Conservation (phyloP, 2,329 filamentous ascomycete species). For the Ceratocystis eucalypticola region DNA sequence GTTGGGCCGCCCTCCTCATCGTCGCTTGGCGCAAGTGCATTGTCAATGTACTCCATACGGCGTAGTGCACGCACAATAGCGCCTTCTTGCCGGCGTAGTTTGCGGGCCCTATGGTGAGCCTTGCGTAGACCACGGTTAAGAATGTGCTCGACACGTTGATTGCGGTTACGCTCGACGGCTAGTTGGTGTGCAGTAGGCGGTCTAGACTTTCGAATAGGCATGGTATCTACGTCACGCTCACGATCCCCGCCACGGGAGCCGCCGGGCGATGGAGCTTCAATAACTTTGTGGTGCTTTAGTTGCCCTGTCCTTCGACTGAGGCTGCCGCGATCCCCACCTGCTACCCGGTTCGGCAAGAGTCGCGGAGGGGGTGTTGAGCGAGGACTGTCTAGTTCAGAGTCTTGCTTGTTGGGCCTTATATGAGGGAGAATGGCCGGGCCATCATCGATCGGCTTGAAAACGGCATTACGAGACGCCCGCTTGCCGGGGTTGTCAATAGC, state of each 20-base stretch:
- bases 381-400: slow-evolving; percentile 35
- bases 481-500: slow-evolving; percentile 50
- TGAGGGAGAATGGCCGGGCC: slow-evolving; percentile 47
- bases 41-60: slow-evolving; percentile 42
- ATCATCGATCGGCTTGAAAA: slow-evolving; percentile 34
- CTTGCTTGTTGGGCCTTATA: slow-evolving; percentile 49
- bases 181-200: slow-evolving; percentile 72
- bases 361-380: slow-evolving; percentile 30
- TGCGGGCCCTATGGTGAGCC: slow-evolving; percentile 50
- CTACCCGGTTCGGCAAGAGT: slow-evolving; percentile 21
- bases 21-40: slow-evolving; percentile 50
- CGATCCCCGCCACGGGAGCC: slow-evolving; percentile 41
- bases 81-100: slow-evolving; percentile 49
- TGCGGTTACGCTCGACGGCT: slow-evolving; percentile 65
- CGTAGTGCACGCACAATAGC: slow-evolving; percentile 53
- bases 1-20: slow-evolving; percentile 32
- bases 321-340: slow-evolving; percentile 27
- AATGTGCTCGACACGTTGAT: slow-evolving; percentile 68
- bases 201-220: slow-evolving; percentile 50
- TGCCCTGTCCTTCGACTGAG: slow-evolving; percentile 23
- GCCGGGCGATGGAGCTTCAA: slow-evolving; percentile 48
- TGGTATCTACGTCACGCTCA: slow-evolving; percentile 25
- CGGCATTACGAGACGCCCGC: slow-evolving; percentile 32
- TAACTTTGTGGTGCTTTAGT: slow-evolving; percentile 43
- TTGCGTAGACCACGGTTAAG: slow-evolving; percentile 59